phyloP scores from a whole-genome alignment of 352 stramenopile genomes.

The Saprolegnia parasitica region DNA sequence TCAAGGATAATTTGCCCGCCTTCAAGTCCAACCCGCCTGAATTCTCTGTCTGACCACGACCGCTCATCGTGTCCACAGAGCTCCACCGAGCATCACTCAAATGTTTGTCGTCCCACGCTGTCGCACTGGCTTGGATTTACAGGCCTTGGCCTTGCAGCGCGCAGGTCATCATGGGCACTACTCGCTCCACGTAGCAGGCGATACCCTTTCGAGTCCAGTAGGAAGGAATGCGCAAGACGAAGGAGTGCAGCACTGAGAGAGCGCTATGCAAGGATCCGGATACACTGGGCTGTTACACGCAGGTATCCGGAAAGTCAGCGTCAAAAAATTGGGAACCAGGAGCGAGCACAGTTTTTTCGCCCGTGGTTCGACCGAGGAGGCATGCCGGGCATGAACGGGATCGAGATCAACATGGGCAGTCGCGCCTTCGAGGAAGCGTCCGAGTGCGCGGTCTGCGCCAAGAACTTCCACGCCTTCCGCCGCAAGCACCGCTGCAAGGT shows the following conservation, averaged over 20 bases:
- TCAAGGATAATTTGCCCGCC: no score
- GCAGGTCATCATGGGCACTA: no score
- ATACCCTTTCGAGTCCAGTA: no score
- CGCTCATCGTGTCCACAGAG: not conserved
- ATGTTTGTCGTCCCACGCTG: not conserved
- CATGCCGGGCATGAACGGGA: conserved; percentile 27
- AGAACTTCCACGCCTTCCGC: conserved; percentile 83
- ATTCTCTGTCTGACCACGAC: no score
- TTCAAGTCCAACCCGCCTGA: no score
- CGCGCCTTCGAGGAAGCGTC: conserved; percentile 43
- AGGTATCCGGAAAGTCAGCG: conserved; percentile 13
- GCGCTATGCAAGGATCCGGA: conserved; percentile 3
- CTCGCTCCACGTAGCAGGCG: no score
- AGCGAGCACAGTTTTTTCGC: not conserved
- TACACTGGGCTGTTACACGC: conserved; percentile 1
- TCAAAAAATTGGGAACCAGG: conserved; percentile 12
- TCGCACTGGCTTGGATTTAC: not conserved
- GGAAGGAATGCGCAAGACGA: no score
- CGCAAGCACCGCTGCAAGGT: conserved; percentile 80
- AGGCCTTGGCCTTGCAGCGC: not conserved
- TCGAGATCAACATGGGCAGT: conserved; percentile 21
- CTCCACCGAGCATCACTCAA: not conserved
- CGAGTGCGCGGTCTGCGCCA: conserved; percentile 76
- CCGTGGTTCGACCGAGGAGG: not conserved
- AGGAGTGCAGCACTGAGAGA: not conserved